phyloP scores from a whole-genome alignment of 768 basidiomycete species.

The Hericium erinaceus region DNA sequence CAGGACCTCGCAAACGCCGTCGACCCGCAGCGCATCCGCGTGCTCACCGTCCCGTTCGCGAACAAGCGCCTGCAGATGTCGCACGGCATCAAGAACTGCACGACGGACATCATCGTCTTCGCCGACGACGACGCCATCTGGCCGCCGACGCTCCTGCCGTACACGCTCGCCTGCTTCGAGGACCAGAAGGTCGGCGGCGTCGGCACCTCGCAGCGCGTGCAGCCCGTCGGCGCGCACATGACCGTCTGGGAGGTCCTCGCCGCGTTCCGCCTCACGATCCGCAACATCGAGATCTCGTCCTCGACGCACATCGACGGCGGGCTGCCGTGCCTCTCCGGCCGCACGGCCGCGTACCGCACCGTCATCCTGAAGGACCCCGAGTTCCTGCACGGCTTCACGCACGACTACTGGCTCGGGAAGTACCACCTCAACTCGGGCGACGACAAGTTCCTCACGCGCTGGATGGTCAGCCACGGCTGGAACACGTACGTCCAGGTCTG shows the following conservation, averaged over 20 bases:
- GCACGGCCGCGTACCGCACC: constrained; percentile 90
- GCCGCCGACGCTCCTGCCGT: constrained; percentile 86
- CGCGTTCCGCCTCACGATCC: constrained; percentile 85
- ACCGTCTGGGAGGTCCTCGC: constrained; percentile 95
- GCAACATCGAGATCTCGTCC: constrained; percentile 86
- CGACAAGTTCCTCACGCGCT: constrained; percentile 89
- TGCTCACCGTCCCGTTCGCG: constrained; percentile 85
- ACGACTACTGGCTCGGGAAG: constrained; percentile 89
- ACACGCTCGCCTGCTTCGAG: constrained; percentile 86
- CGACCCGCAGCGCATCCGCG: constrained; percentile 75
- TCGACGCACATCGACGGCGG: constrained; percentile 93
- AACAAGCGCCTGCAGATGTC: constrained; percentile 94
- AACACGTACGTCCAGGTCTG: constrained; percentile 88
- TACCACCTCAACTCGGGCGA: constrained; percentile 93
- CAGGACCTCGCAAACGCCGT: constrained; percentile 85
- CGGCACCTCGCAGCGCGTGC: constrained; percentile 84
- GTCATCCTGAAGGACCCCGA: constrained; percentile 93
- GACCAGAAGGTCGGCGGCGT: constrained; percentile 92
- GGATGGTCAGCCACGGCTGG: constrained; percentile 97
- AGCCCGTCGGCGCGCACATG: constrained; percentile 67
- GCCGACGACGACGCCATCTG: constrained; percentile 95
- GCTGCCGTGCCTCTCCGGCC: constrained; percentile 82
- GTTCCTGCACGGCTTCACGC: constrained; percentile 87
- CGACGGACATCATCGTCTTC: constrained; percentile 90
- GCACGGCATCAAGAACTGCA: constrained; percentile 84